Evolutionary conservation across 345 rosid species (phyloP), one percentile per base, ranked within the genome.

Genomic region (Eucalyptus microcorys): DNA sequence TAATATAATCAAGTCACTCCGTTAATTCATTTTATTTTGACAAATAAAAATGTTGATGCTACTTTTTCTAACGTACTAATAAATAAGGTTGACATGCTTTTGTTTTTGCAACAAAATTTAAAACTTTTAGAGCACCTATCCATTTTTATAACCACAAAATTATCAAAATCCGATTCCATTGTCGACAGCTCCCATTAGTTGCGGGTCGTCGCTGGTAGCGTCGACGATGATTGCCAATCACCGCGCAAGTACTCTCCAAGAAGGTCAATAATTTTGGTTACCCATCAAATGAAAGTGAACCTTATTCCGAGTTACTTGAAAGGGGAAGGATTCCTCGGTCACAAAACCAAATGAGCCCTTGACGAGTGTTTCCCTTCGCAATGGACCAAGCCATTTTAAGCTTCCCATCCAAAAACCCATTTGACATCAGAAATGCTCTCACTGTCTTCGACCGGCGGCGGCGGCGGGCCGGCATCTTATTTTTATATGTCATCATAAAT

Each of bases 1-100:
- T 5, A 4, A 10, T 17, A 4, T 4, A 68, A 68, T 68, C 26
- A 68, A 34, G 2, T 34, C 24, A 34, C 3, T 68, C 0, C 0
- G 1, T 68, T 8, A 68, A 68, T 7, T 32, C 2, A 8, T 68
- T 34, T 1, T 8, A 9, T 9, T 32, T 17, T 17, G 42, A 21
- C 24, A 68, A 34, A 68, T 4, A 17, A 68, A 61, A 68, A 68
- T 16, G 6, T 3, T 4, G 4, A 5, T 3, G 1, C 2, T 4
- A 17, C 43, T 1, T 32, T 68, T 66, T 32, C 8, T 68, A 4
- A 16, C 2, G 0, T 16, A 15, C 40, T 1, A 2, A 32, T 16
- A 8, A 10, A 32, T 16, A 32, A 32, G 37, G 42, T 16, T 8
- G 13, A 32, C 1, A 5, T 66, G 79, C 21, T 5, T 34, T 34